Percentiles rank a stretch among this genome's conserved stretches.
phyloP scores from a whole-genome alignment of 305 asterid species.

The Fraxinus baroniana region DNA sequence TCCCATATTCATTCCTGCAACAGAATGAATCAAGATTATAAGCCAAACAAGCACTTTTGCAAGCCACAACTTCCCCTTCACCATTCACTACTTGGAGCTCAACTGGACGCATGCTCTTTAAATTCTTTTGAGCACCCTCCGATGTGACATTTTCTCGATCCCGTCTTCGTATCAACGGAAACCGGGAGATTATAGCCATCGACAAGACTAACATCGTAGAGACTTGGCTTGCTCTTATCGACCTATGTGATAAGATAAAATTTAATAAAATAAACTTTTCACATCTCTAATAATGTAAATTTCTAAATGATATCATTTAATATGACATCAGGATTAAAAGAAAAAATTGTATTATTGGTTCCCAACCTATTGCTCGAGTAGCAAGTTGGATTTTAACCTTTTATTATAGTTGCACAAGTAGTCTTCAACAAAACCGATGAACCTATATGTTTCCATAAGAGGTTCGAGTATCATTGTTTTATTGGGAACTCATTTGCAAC shows the following conservation, averaged over 20 bases:
- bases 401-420: not conserved
- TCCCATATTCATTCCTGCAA: slow-evolving; percentile 62
- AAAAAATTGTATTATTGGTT: too few relatives aligned
- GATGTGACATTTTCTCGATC: slow-evolving; percentile 38
- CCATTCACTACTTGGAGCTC: slow-evolving; percentile 48
- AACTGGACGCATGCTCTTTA: slow-evolving; percentile 48
- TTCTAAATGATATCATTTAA: too few relatives aligned
- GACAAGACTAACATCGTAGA: slow-evolving; percentile 64
- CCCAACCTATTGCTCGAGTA: not conserved
- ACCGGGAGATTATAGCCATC: slow-evolving; percentile 78
- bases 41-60: slow-evolving; percentile 81
- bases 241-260: not conserved
- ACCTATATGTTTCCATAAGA: not conserved
- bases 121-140: slow-evolving; percentile 46
- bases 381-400: not conserved
- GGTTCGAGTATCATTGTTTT: not conserved
- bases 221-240: slow-evolving; percentile 48
- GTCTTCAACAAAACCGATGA: too few relatives aligned
- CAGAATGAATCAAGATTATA: slow-evolving; percentile 60
- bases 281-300: not conserved
- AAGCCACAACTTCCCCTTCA: slow-evolving; percentile 63
- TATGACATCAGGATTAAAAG: not conserved
- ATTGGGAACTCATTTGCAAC: not conserved
- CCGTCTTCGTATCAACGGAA: slow-evolving; percentile 22
- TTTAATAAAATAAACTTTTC: not conserved